These are phyloP conservation scores for Lathyrus tuberosus DNA, from an alignment of 306 rosid genomes.

Conservation along the genomic window DNA sequence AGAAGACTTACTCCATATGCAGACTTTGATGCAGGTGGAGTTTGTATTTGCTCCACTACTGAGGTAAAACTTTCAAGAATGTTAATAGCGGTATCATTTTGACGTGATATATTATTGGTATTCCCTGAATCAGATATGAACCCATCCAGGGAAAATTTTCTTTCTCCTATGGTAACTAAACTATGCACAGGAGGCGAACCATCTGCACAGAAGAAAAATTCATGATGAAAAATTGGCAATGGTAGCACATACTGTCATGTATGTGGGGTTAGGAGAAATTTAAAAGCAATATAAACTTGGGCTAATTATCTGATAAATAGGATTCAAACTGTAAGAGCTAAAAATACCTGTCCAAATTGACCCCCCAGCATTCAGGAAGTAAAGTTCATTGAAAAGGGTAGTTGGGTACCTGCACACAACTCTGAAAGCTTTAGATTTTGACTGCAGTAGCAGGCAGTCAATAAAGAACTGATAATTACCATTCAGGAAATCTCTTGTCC, in stretches of 20 bases:
- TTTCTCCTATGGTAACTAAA: conserved; percentile 53
- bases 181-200: conserved; percentile 72
- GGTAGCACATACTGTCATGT: conserved; percentile 10
- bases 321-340: conserved; percentile 24
- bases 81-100: conserved; percentile 69
- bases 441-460: conserved; percentile 7
- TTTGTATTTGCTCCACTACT: conserved; percentile 58
- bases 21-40: conserved; percentile 59
- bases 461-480: conserved; percentile 60
- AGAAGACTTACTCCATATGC: conserved; percentile 84
- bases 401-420: conserved; percentile 74
- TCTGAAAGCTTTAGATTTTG: conserved; percentile 40
- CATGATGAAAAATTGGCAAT: conserved; percentile 24
- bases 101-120: conserved; percentile 37
- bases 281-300: conserved; percentile 18
- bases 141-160: conserved; percentile 73
- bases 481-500: conserved; percentile 91
- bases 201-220: conserved; percentile 51
- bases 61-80: conserved; percentile 83
- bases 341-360: conserved; percentile 91
- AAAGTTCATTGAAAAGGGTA: conserved; percentile 92
- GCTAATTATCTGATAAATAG: conserved; percentile 2
- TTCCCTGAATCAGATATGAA: conserved; percentile 47
- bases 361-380: conserved; percentile 89
- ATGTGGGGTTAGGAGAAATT: conserved; percentile 11